Percentiles rank a stretch among this genome's conserved stretches.
Evolutionary conservation across 345 rosid species (phyloP).

Genomic region (Stellera chamaejasme): DNA sequence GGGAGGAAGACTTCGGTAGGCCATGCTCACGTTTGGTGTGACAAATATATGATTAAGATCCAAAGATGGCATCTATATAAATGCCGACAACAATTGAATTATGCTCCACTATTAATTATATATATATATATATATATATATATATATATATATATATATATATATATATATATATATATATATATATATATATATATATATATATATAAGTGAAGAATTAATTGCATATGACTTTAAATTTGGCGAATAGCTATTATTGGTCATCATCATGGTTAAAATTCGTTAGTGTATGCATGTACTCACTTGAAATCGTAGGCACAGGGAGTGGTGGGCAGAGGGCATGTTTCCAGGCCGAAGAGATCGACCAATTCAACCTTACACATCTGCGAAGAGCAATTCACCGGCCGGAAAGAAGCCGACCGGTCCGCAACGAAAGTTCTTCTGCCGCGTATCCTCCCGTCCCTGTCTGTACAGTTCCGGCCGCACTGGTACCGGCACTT

Average conservation of each 20-base stretch:
- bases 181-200: too few relatives aligned
- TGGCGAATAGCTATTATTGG: too few relatives aligned
- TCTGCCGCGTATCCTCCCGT: conserved; percentile 10
- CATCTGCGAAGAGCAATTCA: conserved; percentile 41
- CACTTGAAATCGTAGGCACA: conserved; percentile 63
- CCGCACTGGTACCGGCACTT: conserved; percentile 27
- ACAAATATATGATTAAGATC: too few relatives aligned
- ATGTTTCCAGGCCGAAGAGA: conserved; percentile 43
- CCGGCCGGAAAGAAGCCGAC: conserved; percentile 37
- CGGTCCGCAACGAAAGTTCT: conserved; percentile 28
- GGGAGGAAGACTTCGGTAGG: too few relatives aligned
- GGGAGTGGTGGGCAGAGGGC: conserved; percentile 41
- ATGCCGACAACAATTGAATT: too few relatives aligned
- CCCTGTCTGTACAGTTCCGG: conserved; percentile 2
- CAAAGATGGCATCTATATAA: too few relatives aligned
- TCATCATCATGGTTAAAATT: not conserved
- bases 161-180: not conserved
- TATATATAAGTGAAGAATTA: not conserved
- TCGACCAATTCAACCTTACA: conserved; percentile 40
- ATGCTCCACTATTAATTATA: too few relatives aligned
- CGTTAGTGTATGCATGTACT: not conserved
- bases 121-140: too few relatives aligned
- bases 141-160: not conserved
- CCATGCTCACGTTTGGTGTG: too few relatives aligned
- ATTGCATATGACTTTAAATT: not conserved